A percentile compares a stretch with the other conserved stretches of the same genome.
These are phyloP conservation scores for Pyrus bretschneideri DNA, from an alignment of 306 rosid genomes.

Conservation along the genomic window DNA sequence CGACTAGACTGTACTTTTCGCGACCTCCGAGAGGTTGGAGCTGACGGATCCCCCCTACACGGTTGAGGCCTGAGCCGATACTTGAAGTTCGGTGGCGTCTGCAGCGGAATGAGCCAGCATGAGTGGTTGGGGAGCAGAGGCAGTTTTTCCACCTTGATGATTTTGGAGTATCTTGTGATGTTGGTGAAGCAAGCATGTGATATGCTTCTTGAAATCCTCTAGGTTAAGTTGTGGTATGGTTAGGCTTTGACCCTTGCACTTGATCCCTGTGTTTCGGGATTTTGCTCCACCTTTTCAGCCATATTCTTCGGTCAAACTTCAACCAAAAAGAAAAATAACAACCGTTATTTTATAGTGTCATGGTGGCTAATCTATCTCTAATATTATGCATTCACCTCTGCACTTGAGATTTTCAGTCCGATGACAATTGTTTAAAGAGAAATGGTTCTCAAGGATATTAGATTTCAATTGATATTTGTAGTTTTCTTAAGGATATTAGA, in stretches of 20 bases:
- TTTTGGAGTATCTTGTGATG: conserved; percentile 9
- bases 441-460: background rate
- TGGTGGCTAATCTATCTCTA: no score
- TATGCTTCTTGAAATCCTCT: conserved; percentile 29
- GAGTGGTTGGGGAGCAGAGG: conserved; percentile 85
- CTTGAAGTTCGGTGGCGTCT: conserved; percentile 36
- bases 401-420: no score
- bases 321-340: background rate
- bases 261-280: conserved; percentile 13
- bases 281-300: conserved; percentile 33
- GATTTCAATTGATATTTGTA: no score
- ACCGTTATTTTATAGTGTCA: background rate
- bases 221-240: conserved; percentile 28
- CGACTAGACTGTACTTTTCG: no score
- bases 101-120: conserved; percentile 77
- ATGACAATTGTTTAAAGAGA: no score
- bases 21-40: conserved; percentile 27
- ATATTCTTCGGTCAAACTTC: conserved; percentile 6
- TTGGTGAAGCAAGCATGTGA: conserved; percentile 40
- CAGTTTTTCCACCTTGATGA: conserved; percentile 40
- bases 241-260: conserved; percentile 3
- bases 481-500: background rate
- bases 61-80: conserved; percentile 5
- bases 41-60: conserved; percentile 38
- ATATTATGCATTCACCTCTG: no score